Conservation (phyloP, 768 basidiomycete genomes). For the Hygrophorus pudorinus region DNA sequence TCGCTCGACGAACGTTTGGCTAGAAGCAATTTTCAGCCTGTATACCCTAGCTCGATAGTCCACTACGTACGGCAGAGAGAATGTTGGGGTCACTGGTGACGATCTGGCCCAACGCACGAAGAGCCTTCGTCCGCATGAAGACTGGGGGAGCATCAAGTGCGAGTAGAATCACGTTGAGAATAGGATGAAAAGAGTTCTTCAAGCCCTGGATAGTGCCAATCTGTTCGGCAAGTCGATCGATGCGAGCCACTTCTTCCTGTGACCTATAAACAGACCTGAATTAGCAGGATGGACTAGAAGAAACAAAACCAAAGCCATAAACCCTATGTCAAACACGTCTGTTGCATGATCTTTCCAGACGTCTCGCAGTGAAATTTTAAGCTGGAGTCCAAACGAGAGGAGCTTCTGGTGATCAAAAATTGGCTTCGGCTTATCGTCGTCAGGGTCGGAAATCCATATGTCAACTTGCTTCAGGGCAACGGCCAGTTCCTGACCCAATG, state of each 20-base stretch:
- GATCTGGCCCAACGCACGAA: constrained; percentile 82
- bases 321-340: constrained; percentile 84
- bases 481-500: constrained; percentile 81
- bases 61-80: constrained; percentile 51
- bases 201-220: constrained; percentile 71
- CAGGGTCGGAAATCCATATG: constrained; percentile 36
- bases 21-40: constrained; percentile 19
- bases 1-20: constrained; percentile 73
- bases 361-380: constrained; percentile 56
- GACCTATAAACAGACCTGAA: constrained; percentile 31
- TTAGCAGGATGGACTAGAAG: not conserved
- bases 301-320: constrained; percentile 12
- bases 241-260: constrained; percentile 57
- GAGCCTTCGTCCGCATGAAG: constrained; percentile 89
- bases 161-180: constrained; percentile 67
- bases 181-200: constrained; percentile 73
- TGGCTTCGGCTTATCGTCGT: constrained; percentile 32
- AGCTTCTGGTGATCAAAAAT: constrained; percentile 29
- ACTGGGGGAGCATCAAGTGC: constrained; percentile 82
- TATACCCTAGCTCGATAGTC: not conserved
- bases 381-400: constrained; percentile 38
- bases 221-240: constrained; percentile 64
- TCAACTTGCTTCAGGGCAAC: constrained; percentile 50
- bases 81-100: constrained; percentile 83
- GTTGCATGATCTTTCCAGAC: constrained; percentile 62